Evolutionary conservation across 2,329 filamentous ascomycete genomes (phyloP).

Genomic region (Colletotrichum sp.): DNA sequence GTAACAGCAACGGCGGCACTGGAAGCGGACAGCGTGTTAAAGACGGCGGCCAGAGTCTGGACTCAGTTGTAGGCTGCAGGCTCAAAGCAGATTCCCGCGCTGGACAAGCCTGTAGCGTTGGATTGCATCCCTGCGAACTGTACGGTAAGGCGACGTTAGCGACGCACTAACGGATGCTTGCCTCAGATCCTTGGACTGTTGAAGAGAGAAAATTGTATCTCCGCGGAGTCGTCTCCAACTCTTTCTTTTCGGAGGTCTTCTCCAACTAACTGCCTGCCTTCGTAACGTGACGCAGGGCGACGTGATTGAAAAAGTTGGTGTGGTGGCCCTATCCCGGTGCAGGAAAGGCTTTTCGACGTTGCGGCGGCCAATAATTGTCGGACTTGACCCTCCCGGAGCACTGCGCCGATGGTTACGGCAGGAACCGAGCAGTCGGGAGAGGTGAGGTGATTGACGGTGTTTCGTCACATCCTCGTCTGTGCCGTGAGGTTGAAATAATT

Average conservation of each 20-base stretch:
- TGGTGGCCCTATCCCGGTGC: neutral
- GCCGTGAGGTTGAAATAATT: conserved; percentile 8
- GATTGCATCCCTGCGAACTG: conserved; percentile 11
- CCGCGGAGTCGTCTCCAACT: conserved; percentile 6
- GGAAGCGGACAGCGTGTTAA: neutral
- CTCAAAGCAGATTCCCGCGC: neutral
- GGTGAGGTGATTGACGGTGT: neutral
- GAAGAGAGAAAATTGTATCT: conserved; percentile 11
- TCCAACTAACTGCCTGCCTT: neutral
- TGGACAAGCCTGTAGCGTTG: conserved; percentile 2
- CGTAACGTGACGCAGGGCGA: neutral
- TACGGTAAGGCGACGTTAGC: conserved; percentile 12
- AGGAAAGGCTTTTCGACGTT: neutral
- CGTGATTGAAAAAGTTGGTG: neutral
- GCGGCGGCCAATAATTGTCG: neutral
- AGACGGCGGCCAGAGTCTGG: neutral
- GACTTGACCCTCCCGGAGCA: neutral
- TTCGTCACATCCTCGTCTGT: conserved; percentile 9
- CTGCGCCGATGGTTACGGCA: conserved; percentile 3
- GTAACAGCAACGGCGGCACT: neutral
- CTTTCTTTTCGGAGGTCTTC: neutral
- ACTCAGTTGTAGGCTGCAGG: neutral
- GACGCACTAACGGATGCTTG: conserved; percentile 17
- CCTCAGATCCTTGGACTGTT: conserved; percentile 13
- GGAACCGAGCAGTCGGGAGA: conserved; percentile 16